phyloP scores from a whole-genome alignment of 768 basidiomycete genomes.

The Phanerochaete sordida region DNA sequence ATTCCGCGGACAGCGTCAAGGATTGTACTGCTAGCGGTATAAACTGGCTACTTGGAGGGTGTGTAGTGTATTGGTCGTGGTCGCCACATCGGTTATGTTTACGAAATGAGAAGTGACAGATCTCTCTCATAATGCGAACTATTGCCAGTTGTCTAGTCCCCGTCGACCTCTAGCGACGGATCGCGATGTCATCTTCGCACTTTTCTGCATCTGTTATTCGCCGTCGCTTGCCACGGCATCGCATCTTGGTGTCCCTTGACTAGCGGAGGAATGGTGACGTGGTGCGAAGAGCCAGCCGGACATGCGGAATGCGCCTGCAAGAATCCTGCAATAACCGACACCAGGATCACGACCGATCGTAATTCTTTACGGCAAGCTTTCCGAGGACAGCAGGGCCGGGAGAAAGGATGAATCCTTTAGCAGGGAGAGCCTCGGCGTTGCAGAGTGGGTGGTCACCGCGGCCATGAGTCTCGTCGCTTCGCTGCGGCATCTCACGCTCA shows the following conservation, averaged over 20 bases:
- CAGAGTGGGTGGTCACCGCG: conserved; percentile 22
- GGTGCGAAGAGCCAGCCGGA: background rate
- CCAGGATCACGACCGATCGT: background rate
- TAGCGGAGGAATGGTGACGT: background rate
- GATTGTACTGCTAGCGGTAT: background rate
- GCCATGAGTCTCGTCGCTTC: conserved; percentile 29
- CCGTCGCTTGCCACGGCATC: background rate
- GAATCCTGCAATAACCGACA: background rate
- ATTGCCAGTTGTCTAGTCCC: background rate
- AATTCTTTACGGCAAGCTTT: background rate
- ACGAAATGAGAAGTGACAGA: background rate
- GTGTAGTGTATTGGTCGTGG: background rate
- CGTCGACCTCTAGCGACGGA: background rate
- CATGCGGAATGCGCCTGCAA: background rate
- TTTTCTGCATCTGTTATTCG: background rate
- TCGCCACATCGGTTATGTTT: background rate
- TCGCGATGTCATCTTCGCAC: background rate
- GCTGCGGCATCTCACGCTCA: conserved; percentile 14
- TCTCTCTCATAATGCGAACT: background rate
- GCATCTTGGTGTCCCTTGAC: background rate
- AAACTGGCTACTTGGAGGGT: background rate
- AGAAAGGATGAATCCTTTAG: conserved; percentile 29
- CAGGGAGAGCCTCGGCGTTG: conserved; percentile 20
- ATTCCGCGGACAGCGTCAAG: background rate
- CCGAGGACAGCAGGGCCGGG: conserved; percentile 23